phyloP scores from a whole-genome alignment of 768 basidiomycete genomes.

The Vararia minispora region DNA sequence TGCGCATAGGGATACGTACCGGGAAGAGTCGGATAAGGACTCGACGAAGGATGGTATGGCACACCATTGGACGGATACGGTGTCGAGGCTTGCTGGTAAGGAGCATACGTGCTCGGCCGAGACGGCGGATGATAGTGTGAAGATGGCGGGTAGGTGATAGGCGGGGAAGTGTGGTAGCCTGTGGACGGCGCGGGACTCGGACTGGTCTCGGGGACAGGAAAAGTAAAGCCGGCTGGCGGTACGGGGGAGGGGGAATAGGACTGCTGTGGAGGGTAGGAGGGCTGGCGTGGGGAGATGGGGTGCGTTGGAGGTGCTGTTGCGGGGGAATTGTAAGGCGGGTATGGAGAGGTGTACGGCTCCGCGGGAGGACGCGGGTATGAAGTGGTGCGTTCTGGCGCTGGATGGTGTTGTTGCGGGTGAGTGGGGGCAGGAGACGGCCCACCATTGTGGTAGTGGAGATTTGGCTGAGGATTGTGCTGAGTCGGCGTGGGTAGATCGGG shows the following conservation, averaged over 20 bases:
- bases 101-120: neutral
- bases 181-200: no score
- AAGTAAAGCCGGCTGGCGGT: neutral
- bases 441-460: neutral
- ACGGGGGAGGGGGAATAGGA: neutral
- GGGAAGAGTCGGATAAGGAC: neutral
- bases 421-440: slow-evolving; percentile 1
- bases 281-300: neutral
- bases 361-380: neutral
- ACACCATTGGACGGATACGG: no score
- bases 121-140: neutral
- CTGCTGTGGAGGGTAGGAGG: neutral
- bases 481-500: no score
- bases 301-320: neutral
- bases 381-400: neutral
- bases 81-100: neutral
- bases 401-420: slow-evolving; percentile 2
- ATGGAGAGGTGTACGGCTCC: neutral
- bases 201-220: no score
- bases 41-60: no score
- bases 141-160: slow-evolving; percentile 3
- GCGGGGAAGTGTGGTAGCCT: neutral
- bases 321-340: neutral
- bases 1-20: slow-evolving; percentile 13
- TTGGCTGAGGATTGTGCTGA: neutral